Evolutionary conservation across 2,329 filamentous ascomycete species (phyloP).

Genomic region (Venturia carpophila): DNA sequence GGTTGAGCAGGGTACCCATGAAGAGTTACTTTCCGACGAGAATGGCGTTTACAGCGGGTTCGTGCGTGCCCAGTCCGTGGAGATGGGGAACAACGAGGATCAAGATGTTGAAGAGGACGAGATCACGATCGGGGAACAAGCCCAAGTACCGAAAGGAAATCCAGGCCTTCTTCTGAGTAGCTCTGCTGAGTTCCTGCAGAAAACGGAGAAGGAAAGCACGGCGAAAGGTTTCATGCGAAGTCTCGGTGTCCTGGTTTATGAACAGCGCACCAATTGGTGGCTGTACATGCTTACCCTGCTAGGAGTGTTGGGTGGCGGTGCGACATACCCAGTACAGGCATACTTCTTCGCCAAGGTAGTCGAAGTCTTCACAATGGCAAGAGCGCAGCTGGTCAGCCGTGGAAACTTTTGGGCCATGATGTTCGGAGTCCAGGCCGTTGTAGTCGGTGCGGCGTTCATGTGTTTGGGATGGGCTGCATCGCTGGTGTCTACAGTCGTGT

Average conservation of each 20-base stretch:
- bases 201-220: constrained; percentile 24
- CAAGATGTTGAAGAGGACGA: constrained; percentile 13
- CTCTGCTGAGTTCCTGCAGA: constrained; percentile 13
- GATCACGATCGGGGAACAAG: constrained; percentile 2
- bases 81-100: constrained; percentile 22
- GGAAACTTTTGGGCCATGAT: constrained; percentile 58
- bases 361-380: constrained; percentile 30
- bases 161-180: neutral
- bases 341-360: constrained; percentile 34
- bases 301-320: constrained; percentile 28
- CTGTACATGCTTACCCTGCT: constrained; percentile 28
- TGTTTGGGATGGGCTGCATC: constrained; percentile 32
- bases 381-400: constrained; percentile 23
- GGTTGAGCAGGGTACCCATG: constrained; percentile 68
- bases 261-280: constrained; percentile 30
- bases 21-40: constrained; percentile 55
- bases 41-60: constrained; percentile 61
- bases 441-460: constrained; percentile 48
- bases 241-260: constrained; percentile 29
- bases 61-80: constrained; percentile 43
- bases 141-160: neutral
- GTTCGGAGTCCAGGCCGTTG: constrained; percentile 53
- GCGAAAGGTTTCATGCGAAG: constrained; percentile 27
- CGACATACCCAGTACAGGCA: constrained; percentile 33
- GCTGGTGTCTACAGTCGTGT: constrained; percentile 28